Evolutionary conservation across 495 filamentous ascomycete genomes (phyloP), one percentile per base, ranked within the genome.

Genomic region (Parmelia sp.): DNA sequence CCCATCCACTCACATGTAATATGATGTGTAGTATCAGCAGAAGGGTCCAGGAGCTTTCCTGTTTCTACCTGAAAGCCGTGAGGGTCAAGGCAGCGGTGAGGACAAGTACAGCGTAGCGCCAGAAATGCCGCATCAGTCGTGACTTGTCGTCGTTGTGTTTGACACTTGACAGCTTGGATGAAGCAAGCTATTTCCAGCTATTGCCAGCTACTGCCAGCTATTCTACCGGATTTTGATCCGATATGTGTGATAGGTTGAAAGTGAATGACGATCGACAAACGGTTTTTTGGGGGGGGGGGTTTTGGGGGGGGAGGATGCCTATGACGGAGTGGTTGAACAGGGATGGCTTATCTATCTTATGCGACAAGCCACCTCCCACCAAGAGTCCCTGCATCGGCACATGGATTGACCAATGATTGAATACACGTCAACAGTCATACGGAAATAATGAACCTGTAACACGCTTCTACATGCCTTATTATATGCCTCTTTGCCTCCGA

Each of bases 331-430:
- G 25, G 14, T 21, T 9, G 11, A 21, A 23, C 49, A 58, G 25
- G 62, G 62, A 59, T 59, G 33, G 15, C 61, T 10, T 64, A n/a
- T n/a, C n/a, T 64, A 64, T 64, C 62, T n/a, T 64, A 64, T 64
- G 62, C 62, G 62, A 64, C 62, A 45, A 45, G 61, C 47, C 47
- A 63, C 36, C 17, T 40, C 14, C 35, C 6, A 23, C 11, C 23
- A 49, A n/a, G 17, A 59, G 62, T 59, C 62, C 62, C 62, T 64
- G 62, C 62, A 53, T 64, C 56, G 62, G 57, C 62, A 64, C 14
- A 21, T 56, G 19, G 33, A 45, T 51, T 51, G 47, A 51, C 25
- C 27, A 57, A 42, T 44, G 36, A 42, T 37, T 5, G 6, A 5
- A 9, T 9, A 14, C 17, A 9, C 39, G 2, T 40, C 39, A 14